Conservation (phyloP, 2,329 filamentous ascomycete species). For the Colletotrichum sp. region DNA sequence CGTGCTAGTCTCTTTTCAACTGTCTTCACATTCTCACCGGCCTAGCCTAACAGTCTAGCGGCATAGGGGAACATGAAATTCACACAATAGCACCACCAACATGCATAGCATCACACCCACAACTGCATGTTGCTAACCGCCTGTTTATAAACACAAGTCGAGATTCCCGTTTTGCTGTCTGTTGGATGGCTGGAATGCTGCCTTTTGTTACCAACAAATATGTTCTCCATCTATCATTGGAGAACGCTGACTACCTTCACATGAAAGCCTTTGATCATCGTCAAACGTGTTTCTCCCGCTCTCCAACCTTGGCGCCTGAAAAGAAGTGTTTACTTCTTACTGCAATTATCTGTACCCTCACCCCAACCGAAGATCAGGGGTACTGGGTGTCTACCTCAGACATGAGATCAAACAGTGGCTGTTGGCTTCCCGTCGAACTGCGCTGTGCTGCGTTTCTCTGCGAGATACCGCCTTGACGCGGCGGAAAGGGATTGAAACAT, state of each 20-base stretch:
- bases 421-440: background rate
- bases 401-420: conserved; percentile 4
- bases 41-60: background rate
- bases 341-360: background rate
- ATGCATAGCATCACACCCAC: background rate
- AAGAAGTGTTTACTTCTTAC: background rate
- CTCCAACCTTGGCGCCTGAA: background rate
- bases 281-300: background rate
- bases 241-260: background rate
- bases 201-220: background rate
- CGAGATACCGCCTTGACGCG: background rate
- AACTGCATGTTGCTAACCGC: background rate
- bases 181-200: background rate
- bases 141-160: background rate
- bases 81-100: background rate
- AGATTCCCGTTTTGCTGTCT: background rate
- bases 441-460: background rate
- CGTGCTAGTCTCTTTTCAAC: background rate
- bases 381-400: background rate
- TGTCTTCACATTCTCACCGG: background rate
- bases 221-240: background rate
- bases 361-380: background rate
- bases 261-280: background rate
- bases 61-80: background rate
- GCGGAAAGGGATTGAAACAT: conserved; percentile 2